Evolutionary conservation across 257 asterid genomes (phyloP).

Genomic region (Ehretia macrophylla): DNA sequence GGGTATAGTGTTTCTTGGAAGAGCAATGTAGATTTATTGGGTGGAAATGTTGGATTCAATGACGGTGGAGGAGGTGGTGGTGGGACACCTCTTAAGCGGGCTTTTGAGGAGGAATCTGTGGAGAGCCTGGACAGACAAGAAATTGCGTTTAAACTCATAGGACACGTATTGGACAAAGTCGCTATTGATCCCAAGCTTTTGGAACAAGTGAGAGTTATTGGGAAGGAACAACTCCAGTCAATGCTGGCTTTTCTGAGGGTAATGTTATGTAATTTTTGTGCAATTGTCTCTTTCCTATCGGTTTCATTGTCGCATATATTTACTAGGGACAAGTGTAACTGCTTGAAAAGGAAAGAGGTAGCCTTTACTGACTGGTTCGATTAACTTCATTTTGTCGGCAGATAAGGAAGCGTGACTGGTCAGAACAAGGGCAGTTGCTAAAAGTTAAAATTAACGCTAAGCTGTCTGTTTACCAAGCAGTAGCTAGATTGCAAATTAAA

Average conservation of each 20-base stretch:
- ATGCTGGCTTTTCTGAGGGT: constrained; percentile 84
- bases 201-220: constrained; percentile 79
- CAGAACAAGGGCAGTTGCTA: constrained; percentile 84
- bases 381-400: constrained; percentile 31
- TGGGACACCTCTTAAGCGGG: constrained; percentile 33
- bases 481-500: constrained; percentile 70
- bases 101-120: constrained; percentile 70
- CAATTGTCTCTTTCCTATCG: neutral
- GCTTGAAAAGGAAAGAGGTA: constrained; percentile 3
- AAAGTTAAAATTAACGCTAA: constrained; percentile 75
- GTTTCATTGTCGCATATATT: constrained; percentile 4
- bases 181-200: constrained; percentile 54
- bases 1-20: constrained; percentile 47
- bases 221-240: constrained; percentile 66
- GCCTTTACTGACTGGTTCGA: constrained; percentile 6
- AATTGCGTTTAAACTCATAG: constrained; percentile 65
- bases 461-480: constrained; percentile 89
- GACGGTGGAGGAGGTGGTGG: constrained; percentile 41
- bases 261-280: constrained; percentile 7
- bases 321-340: constrained; percentile 6
- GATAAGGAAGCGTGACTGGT: constrained; percentile 93
- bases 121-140: constrained; percentile 83
- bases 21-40: constrained; percentile 59
- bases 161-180: constrained; percentile 54
- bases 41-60: constrained; percentile 32